Percentiles rank a stretch among this genome's conserved stretches.
phyloP scores from a whole-genome alignment of 2,329 filamentous ascomycete genomes.

The Sporothrix phasma region DNA sequence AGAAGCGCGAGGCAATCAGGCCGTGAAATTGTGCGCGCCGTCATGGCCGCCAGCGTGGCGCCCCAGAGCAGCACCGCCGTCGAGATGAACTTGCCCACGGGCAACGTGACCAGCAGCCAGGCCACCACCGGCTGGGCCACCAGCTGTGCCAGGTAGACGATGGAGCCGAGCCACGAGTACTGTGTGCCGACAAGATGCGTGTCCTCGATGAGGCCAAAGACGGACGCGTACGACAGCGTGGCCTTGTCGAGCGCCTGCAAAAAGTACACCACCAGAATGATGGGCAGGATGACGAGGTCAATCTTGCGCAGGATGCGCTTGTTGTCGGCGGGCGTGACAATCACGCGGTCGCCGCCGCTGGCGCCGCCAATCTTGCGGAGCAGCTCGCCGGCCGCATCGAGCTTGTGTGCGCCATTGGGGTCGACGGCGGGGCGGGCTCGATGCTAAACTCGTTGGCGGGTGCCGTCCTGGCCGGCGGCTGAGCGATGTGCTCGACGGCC shows the following conservation, averaged over 20 bases:
- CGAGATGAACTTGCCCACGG: conserved; percentile 23
- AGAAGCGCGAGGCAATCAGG: conserved; percentile 30
- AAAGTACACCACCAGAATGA: conserved; percentile 25
- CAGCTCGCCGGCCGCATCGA: conserved; percentile 19
- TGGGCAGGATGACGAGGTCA: conserved; percentile 40
- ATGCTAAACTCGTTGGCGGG: conserved; percentile 8
- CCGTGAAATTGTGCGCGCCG: conserved; percentile 26
- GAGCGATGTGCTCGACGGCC: conserved; percentile 7
- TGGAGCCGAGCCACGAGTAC: conserved; percentile 25
- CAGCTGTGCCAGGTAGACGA: conserved; percentile 30
- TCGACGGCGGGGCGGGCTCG: conserved; percentile 7
- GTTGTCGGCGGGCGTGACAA: conserved; percentile 44
- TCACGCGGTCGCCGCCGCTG: conserved; percentile 23
- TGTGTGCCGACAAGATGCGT: conserved; percentile 17
- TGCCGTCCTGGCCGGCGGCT: not conserved
- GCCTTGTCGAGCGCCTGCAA: conserved; percentile 21
- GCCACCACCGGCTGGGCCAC: conserved; percentile 21
- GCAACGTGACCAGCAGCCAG: conserved; percentile 21
- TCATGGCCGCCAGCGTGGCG: conserved; percentile 21
- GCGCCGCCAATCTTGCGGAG: conserved; percentile 16
- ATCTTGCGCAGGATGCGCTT: conserved; percentile 40
- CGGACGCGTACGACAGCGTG: conserved; percentile 20
- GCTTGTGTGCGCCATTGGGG: not conserved
- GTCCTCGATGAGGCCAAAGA: conserved; percentile 19
- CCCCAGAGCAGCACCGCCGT: conserved; percentile 22